phyloP scores from a whole-genome alignment of 202 grass and related monocot species.

The Zoysia matrella region DNA sequence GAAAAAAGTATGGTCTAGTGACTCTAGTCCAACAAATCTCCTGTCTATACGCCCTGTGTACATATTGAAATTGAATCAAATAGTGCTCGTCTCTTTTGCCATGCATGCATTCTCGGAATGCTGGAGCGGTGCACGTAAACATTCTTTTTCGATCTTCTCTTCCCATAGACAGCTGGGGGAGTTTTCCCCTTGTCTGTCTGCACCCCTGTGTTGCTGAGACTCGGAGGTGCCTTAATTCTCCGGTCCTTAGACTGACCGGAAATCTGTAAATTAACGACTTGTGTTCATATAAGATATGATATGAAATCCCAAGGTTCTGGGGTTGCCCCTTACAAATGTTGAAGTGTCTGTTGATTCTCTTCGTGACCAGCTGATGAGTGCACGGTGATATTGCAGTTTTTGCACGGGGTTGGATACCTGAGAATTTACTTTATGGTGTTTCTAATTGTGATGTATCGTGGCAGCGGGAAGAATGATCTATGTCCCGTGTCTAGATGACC shows the following conservation, averaged over 20 bases:
- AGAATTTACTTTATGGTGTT: not conserved
- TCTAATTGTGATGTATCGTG: not conserved
- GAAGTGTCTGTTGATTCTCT: not conserved
- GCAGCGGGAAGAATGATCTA: too few relatives aligned
- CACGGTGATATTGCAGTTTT: not conserved
- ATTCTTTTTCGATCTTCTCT: constrained; percentile 32
- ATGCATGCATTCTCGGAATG: constrained; percentile 30
- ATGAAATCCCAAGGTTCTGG: constrained; percentile 34
- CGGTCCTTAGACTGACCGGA: constrained; percentile 4
- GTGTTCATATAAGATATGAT: constrained; percentile 35
- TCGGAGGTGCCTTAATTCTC: constrained; percentile 24
- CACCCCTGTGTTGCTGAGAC: constrained; percentile 23
- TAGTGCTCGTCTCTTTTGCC: constrained; percentile 21
- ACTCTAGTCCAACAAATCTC: constrained; percentile 27
- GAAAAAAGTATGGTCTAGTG: not conserved
- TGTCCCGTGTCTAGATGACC: too few relatives aligned
- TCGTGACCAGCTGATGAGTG: not conserved
- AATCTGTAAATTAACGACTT: constrained; percentile 36
- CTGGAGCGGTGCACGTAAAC: not conserved
- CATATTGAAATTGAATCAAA: constrained; percentile 19
- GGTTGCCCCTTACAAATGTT: not conserved
- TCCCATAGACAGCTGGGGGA: constrained; percentile 30
- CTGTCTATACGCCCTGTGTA: constrained; percentile 52
- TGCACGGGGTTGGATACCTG: not conserved
- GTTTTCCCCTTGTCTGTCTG: constrained; percentile 15